A percentile compares a stretch with the other conserved stretches of the same genome.
phyloP scores from a whole-genome alignment of 2,329 filamentous ascomycete species.

The Emergomyces africanus region DNA sequence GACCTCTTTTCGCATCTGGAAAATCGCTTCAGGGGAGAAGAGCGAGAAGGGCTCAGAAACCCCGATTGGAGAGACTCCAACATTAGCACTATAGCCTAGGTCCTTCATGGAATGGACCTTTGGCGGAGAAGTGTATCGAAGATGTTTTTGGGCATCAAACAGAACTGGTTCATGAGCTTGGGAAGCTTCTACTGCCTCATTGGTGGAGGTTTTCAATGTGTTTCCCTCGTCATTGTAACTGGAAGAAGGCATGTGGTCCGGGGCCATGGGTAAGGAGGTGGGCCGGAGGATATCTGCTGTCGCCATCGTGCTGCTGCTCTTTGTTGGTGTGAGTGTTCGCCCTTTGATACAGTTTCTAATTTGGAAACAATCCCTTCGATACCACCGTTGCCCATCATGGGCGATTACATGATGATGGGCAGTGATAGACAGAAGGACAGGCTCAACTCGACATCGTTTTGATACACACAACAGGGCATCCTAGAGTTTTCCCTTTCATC shows the following conservation, averaged over 20 bases:
- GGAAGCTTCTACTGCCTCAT: neutral
- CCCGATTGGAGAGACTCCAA: conserved; percentile 49
- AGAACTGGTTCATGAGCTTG: conserved; percentile 10
- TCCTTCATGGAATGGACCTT: conserved; percentile 50
- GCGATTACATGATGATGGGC: neutral
- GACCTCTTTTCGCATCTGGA: conserved; percentile 51
- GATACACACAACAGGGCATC: neutral
- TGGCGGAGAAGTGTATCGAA: conserved; percentile 39
- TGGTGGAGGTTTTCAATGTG: neutral
- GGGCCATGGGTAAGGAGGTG: conserved; percentile 1
- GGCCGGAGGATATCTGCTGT: conserved; percentile 12
- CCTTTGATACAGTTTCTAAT: neutral
- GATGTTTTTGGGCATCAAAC: conserved; percentile 45
- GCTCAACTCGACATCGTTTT: neutral
- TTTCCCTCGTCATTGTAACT: neutral
- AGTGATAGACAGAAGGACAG: neutral
- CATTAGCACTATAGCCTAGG: conserved; percentile 41
- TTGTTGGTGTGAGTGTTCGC: conserved; percentile 9
- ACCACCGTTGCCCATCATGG: neutral
- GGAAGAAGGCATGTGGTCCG: conserved; percentile 7
- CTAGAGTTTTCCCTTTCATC: neutral
- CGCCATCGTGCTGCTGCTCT: conserved; percentile 10
- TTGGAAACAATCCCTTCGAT: neutral
- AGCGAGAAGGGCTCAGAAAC: conserved; percentile 54
- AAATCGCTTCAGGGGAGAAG: conserved; percentile 49